Conservation (phyloP, 148 eudicot genomes). For the Nepenthes gracilis region DNA sequence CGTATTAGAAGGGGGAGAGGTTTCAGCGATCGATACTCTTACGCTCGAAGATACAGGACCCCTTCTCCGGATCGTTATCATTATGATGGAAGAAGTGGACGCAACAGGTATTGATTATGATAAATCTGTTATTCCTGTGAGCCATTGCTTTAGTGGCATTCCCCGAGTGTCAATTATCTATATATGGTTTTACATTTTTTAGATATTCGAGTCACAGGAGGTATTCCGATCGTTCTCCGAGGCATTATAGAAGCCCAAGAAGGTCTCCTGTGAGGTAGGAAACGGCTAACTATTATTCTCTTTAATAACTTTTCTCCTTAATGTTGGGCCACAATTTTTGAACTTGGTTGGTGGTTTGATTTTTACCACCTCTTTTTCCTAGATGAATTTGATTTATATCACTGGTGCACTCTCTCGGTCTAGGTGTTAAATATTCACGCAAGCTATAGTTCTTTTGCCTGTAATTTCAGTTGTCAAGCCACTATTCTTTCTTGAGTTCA, state of each 20-base stretch:
- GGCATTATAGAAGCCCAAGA: slow-evolving; percentile 66
- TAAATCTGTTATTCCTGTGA: not conserved
- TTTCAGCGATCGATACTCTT: slow-evolving; percentile 71
- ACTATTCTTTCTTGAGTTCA: no score
- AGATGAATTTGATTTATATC: no score
- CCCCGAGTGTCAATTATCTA: not conserved
- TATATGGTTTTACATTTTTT: slow-evolving; percentile 4
- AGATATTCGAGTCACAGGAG: slow-evolving; percentile 61
- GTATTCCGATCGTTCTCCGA: slow-evolving; percentile 39
- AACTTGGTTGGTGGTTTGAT: not conserved
- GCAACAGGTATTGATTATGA: slow-evolving; percentile 29
- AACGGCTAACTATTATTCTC: not conserved
- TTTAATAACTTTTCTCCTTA: not conserved
- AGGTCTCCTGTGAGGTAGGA: slow-evolving; percentile 73
- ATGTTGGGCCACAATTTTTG: not conserved
- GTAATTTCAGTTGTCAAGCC: no score
- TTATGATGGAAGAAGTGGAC: slow-evolving; percentile 43
- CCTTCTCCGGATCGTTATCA: slow-evolving; percentile 80
- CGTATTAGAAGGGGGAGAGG: slow-evolving; percentile 83
- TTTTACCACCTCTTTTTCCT: no score
- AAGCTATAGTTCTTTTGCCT: no score
- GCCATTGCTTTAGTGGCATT: no score
- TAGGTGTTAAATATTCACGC: no score
- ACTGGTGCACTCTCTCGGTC: no score
- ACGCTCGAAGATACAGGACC: slow-evolving; percentile 69